Evolutionary conservation across 2,329 filamentous ascomycete species (phyloP), one percentile per base, ranked within the genome.

Genomic region (Hypoxylon sp.): DNA sequence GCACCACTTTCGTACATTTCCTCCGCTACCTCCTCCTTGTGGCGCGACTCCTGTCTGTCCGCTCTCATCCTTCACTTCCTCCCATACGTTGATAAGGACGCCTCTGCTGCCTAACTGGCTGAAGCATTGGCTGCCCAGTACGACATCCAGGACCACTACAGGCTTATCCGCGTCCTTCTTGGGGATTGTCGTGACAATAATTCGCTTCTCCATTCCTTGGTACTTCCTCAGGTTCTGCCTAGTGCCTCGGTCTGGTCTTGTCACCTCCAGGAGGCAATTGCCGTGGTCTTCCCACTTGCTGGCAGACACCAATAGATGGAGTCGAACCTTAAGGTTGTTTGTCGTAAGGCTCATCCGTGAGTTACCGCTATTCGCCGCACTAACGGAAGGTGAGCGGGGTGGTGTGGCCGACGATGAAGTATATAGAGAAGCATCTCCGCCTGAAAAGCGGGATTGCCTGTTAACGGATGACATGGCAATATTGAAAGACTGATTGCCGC

Each of bases 211-310:
- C 70, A 92, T 82, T 17, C 90, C 90, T 73, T 90, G 86, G 69
- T 89, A 84, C 70, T 87, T 87, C 44, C 85, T 83, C 60, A 89
- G 84, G 65, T 86, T 88, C 80, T 87, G 88, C 46, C 83, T 83
- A 79, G 86, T 87, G 6, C 88, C 88, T 37, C 81, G 87, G 57
- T 85, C 91, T n/a, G 93, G 92, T 17, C 90, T 88, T 78, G 94
- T 90, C 75, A 99, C 94, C 14, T 92, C 93, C 66, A 99, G 83
- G 40, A 90, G 86, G 67, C 94, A 97, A 73, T 93, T 90, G 71
- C 96, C 95, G 83, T 95, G 90, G 78, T 98, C 95, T 68, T 94
- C 90, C 96, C 96, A 99, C 78, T 95, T 95, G 55, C 89, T 89
- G 11, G 89, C 85, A 1, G 88, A 85, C 66, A 94, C 91, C 55